Evolutionary conservation across 129 eudicot species (phyloP), one percentile per base, ranked within the genome.

Genomic region (Scalesia atractyloides): DNA sequence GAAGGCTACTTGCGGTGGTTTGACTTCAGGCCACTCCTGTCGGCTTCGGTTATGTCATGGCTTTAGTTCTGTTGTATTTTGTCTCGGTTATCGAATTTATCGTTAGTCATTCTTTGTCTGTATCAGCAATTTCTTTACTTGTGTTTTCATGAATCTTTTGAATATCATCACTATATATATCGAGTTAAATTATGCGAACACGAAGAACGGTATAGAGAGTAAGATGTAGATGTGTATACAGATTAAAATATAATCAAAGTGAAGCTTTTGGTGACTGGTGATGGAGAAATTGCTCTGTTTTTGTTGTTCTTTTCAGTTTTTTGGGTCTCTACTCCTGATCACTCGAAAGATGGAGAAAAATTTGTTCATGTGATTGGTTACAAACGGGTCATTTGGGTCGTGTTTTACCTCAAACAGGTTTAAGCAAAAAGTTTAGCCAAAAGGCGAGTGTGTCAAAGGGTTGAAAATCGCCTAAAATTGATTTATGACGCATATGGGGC

Each of bases 11-110:
- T 67, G 88, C 74, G 97, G 69, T 91, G 97, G 95, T 71, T 72
- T 73, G 75, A 86, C 75, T 91, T 91, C 74, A 80, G 66, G 73
- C 97, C 95, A 87, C 79, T 2, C 95, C 0, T 87, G 90, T 73
- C 88, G 91, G 14, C 83, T 91, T 84, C 88, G 30, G 79, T 63
- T 36, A 85, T 84, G 97, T 86, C 73, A 72, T 60, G 74, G 84
- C 75, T n/a, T n/a, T n/a, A n/a, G n/a, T n/a, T n/a, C n/a, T n/a
- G n/a, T n/a, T n/a, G n/a, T n/a, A n/a, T n/a, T n/a, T n/a, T n/a
- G n/a, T n/a, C n/a, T n/a, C n/a, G n/a, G n/a, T n/a, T n/a, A n/a
- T n/a, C n/a, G n/a, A n/a, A n/a, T n/a, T n/a, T n/a, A n/a, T n/a
- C n/a, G n/a, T n/a, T n/a, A n/a, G n/a, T n/a, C n/a, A n/a, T n/a